Conservation (phyloP, 2,329 filamentous ascomycete species). For the Aschersonia sp. region DNA sequence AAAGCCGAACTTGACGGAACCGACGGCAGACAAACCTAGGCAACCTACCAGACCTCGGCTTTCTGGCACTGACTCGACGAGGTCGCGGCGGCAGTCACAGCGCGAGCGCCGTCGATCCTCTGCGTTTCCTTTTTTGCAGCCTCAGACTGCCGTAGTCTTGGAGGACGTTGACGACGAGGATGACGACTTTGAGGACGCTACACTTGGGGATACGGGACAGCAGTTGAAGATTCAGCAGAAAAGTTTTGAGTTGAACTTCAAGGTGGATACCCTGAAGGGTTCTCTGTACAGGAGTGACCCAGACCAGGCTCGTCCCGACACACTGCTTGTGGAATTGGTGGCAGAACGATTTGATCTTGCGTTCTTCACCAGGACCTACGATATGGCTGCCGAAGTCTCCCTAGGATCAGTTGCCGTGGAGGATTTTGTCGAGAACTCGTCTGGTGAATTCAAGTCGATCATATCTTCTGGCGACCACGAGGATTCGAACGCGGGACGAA, state of each 20-base stretch:
- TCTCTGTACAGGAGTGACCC: slow-evolving; percentile 81
- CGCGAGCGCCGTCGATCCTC: slow-evolving; percentile 47
- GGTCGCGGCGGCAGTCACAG: slow-evolving; percentile 26
- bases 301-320: slow-evolving; percentile 59
- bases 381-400: slow-evolving; percentile 86
- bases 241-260: slow-evolving; percentile 93
- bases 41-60: slow-evolving; percentile 25
- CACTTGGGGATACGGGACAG: slow-evolving; percentile 37
- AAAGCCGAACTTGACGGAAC: slow-evolving; percentile 11
- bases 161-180: slow-evolving; percentile 61
- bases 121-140: slow-evolving; percentile 58
- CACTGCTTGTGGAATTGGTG: slow-evolving; percentile 77
- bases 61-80: slow-evolving; percentile 29
- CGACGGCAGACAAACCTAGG: slow-evolving; percentile 11
- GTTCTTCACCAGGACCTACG: slow-evolving; percentile 76
- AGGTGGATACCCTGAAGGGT: slow-evolving; percentile 83
- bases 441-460: slow-evolving; percentile 90
- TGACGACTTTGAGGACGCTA: slow-evolving; percentile 52
- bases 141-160: slow-evolving; percentile 63
- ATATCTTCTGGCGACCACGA: slow-evolving; percentile 67
- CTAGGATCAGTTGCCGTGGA: slow-evolving; percentile 79
- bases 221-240: slow-evolving; percentile 68
- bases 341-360: slow-evolving; percentile 79
- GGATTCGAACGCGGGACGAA: slow-evolving; percentile 62
- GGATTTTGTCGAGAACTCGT: slow-evolving; percentile 82